Conservation (phyloP, 306 rosid species). For the Acacia confusa region DNA sequence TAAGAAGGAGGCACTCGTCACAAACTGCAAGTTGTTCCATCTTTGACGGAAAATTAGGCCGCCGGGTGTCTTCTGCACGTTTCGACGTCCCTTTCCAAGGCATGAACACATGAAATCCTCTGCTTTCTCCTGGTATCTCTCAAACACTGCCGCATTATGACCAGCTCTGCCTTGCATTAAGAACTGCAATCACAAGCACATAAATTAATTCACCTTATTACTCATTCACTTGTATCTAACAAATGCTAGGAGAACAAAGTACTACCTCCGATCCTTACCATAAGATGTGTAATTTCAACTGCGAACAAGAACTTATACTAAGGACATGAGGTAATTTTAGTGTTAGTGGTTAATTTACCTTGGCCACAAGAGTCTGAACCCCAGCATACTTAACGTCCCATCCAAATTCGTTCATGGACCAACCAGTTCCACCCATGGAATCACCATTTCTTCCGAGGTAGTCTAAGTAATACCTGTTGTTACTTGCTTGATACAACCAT, state of each 20-base stretch:
- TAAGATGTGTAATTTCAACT: too few species aligned
- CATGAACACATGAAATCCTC: slow-evolving; percentile 85
- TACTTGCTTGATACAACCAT: slow-evolving; percentile 89
- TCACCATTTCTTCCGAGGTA: slow-evolving; percentile 84
- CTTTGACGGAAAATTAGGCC: slow-evolving; percentile 86
- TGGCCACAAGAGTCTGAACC: slow-evolving; percentile 83
- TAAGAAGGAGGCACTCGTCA: slow-evolving; percentile 79
- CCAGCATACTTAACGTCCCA: slow-evolving; percentile 98
- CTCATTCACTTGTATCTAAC: too few species aligned
- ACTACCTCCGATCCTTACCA: too few species aligned
- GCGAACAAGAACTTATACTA: too few species aligned
- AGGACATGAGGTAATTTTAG: too few species aligned
- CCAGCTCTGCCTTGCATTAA: slow-evolving; percentile 88
- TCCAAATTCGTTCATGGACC: slow-evolving; percentile 87
- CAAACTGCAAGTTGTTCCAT: slow-evolving; percentile 97
- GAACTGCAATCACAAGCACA: slow-evolving; percentile 48
- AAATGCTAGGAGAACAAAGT: too few species aligned
- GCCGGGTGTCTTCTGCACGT: slow-evolving; percentile 84
- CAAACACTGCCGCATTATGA: slow-evolving; percentile 58
- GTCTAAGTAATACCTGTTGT: slow-evolving; percentile 70
- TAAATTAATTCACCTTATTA: not conserved
- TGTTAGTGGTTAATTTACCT: slow-evolving; percentile 37
- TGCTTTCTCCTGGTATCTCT: slow-evolving; percentile 66
- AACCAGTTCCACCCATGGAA: slow-evolving; percentile 91
- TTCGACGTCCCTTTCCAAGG: slow-evolving; percentile 66